Base-by-base conservation (phyloP, 2,329 filamentous ascomycete species). In the Venturia oleaginea region DNA sequence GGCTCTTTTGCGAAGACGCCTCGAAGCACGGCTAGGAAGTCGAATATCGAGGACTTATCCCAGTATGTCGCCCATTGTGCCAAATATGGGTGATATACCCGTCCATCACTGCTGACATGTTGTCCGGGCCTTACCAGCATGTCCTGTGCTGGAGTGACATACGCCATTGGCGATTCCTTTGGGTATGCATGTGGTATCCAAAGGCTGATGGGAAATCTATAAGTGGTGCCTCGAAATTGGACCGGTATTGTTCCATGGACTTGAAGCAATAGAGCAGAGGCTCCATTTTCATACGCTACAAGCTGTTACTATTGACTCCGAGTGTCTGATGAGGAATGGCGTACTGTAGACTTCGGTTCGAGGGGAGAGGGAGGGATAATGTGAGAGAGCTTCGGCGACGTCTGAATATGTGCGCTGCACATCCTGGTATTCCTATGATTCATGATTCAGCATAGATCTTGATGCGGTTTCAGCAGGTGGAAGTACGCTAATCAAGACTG, bases 151-250 rank as follows among this genome's bases (percentile, higher is more conserved):
- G 94, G 92, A 7, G 87, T 92, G 51, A 97, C 91, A 75, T 96
- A 97, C 65, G 89, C 85, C 59, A 97, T 83, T 1, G 94, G 94
- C 0, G 91, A 83, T 71, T 96, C 91, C 67, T 85, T 83, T 1
- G 94, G 94, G 74, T 97, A 99, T 63, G 86, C 84, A 72, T 96
- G 91, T 4, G 94, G 94, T 55, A 97, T 82, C 93, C 94, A 97
- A 83, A 97, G 77, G 67, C 90, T 89, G 68, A 99, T 81, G 27
- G 94, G 94, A 71, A 97, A 97, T 68, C 91, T 85, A 76, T 97
- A 99, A 4, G 87, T 89, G 34, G 86, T 88, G 72, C 92, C 93
- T 71, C 93, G 88, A 78, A 97, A 99, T 69, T 84, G 81, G 66
- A 96, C 92, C n/a, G 94, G 92, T 43, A 99, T 78, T 3, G 92